phyloP scores from a whole-genome alignment of 2,329 filamentous ascomycete species.

The Epichloe uncinata region DNA sequence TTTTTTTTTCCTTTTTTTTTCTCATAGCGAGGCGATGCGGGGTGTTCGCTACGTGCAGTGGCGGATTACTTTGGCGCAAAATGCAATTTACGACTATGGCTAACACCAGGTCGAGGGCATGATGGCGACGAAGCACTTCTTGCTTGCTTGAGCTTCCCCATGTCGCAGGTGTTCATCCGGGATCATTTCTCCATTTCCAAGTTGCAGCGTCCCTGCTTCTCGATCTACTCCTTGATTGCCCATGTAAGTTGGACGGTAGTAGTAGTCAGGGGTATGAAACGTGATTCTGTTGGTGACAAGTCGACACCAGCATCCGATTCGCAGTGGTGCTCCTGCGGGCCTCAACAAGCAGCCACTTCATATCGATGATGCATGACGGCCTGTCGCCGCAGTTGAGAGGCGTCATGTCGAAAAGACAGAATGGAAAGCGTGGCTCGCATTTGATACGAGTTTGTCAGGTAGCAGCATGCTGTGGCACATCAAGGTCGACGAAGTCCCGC shows the following conservation, averaged over 20 bases:
- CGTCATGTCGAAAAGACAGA: background rate
- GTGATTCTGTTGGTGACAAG: background rate
- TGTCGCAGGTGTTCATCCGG: background rate
- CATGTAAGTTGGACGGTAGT: background rate
- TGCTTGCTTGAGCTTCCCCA: no score
- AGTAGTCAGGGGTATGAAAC: background rate
- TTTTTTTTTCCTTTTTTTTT: no score
- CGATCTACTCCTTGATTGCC: background rate
- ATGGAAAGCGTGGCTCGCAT: background rate
- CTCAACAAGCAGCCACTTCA: background rate
- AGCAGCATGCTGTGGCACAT: background rate
- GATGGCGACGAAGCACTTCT: no score
- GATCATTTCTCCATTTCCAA: background rate
- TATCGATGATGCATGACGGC: background rate
- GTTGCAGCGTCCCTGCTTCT: background rate
- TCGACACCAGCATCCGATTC: background rate
- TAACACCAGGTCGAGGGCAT: no score
- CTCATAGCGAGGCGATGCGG: no score
- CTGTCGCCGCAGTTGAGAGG: background rate
- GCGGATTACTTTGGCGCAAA: no score
- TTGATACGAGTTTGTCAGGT: background rate
- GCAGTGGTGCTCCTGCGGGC: background rate
- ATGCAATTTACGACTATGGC: no score
- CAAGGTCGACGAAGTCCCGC: background rate
- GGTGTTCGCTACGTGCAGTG: no score